Percentiles rank a stretch among this genome's conserved stretches.
These are phyloP conservation scores for Tulasnella sp. DNA, from an alignment of 768 basidiomycete genomes.

Conservation along the genomic window DNA sequence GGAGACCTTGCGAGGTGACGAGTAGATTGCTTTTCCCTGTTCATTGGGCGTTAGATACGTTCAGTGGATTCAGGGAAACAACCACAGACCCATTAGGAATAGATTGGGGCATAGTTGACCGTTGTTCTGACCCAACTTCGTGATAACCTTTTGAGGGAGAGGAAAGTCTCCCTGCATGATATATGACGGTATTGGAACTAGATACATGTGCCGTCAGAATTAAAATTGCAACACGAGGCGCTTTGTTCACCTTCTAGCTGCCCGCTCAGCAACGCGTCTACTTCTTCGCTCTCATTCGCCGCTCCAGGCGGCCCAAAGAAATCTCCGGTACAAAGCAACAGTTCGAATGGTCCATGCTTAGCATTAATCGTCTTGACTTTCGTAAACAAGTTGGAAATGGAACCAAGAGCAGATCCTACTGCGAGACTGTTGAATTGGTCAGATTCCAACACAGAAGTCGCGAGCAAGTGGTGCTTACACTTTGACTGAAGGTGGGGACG, in stretches of 20 bases:
- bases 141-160: slow-evolving; percentile 62
- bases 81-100: slow-evolving; percentile 68
- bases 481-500: background rate
- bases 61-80: background rate
- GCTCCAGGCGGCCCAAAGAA: slow-evolving; percentile 58
- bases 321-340: slow-evolving; percentile 73
- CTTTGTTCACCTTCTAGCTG: slow-evolving; percentile 49
- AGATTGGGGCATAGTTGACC: slow-evolving; percentile 78
- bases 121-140: slow-evolving; percentile 64
- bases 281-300: slow-evolving; percentile 42
- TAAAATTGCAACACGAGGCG: background rate
- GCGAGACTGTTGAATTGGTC: slow-evolving; percentile 45
- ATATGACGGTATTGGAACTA: slow-evolving; percentile 85
- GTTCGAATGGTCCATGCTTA: slow-evolving; percentile 90
- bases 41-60: background rate
- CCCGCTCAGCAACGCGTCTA: slow-evolving; percentile 56
- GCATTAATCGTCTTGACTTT: slow-evolving; percentile 79
- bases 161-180: slow-evolving; percentile 81
- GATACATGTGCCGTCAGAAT: slow-evolving; percentile 19
- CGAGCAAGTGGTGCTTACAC: background rate
- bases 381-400: slow-evolving; percentile 61
- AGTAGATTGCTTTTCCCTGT: slow-evolving; percentile 75
- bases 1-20: slow-evolving; percentile 68
- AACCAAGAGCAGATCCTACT: slow-evolving; percentile 72
- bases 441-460: background rate